Percentiles rank a stretch among this genome's conserved stretches.
These are phyloP conservation scores for Xylaria sp. DNA, from an alignment of 2,329 filamentous ascomycete species.

Conservation along the genomic window DNA sequence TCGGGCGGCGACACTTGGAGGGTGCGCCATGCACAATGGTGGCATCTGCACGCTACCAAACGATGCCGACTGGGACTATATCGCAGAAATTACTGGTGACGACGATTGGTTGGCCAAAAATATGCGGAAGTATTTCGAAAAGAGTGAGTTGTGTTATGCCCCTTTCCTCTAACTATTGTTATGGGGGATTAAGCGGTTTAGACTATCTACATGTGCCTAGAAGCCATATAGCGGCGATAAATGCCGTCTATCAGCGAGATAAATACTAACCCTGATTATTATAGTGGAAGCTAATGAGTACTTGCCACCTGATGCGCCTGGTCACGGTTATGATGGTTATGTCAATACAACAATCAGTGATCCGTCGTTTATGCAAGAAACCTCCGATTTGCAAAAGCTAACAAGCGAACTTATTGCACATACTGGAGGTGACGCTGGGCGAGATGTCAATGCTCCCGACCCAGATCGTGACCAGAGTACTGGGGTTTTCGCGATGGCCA, in stretches of 20 bases:
- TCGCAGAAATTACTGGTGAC: conserved; percentile 47
- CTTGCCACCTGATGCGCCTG: conserved; percentile 42
- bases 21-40: conserved; percentile 50
- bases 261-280: conserved; percentile 35
- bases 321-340: conserved; percentile 47
- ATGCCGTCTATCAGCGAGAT: background rate
- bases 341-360: conserved; percentile 47
- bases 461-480: conserved; percentile 45
- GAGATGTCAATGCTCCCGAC: conserved; percentile 45
- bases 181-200: background rate
- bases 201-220: background rate
- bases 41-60: conserved; percentile 47
- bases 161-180: background rate
- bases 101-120: conserved; percentile 44
- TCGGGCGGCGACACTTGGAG: conserved; percentile 50
- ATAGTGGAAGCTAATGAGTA: conserved; percentile 46
- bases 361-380: conserved; percentile 41
- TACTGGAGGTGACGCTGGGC: conserved; percentile 43
- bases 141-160: conserved; percentile 25
- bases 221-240: background rate
- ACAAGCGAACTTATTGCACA: conserved; percentile 40
- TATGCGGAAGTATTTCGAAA: conserved; percentile 39
- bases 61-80: conserved; percentile 48
- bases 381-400: conserved; percentile 42
- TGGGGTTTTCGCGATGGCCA: conserved; percentile 45